These are phyloP conservation scores for Axilococcus clingmanii DNA, from an alignment of 139 green algal species.

Conservation along the genomic window DNA sequence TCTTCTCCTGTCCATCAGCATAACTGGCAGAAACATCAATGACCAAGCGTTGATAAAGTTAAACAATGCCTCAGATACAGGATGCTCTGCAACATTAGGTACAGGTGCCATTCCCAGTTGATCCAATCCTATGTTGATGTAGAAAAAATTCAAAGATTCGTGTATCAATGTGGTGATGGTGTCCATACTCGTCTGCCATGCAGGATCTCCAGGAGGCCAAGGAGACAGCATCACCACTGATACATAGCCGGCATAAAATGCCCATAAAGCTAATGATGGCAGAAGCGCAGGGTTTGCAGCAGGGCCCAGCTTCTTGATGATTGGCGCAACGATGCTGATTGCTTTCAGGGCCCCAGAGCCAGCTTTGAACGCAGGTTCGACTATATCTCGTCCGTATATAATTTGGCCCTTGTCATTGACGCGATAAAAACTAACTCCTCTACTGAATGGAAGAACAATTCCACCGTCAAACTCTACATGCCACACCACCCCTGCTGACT, in stretches of 20 bases:
- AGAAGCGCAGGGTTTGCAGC: slow-evolving; percentile 43
- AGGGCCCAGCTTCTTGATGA: slow-evolving; percentile 50
- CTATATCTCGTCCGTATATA: slow-evolving; percentile 49
- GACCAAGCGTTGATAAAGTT: slow-evolving; percentile 69
- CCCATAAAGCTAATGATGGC: slow-evolving; percentile 33
- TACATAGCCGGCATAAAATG: slow-evolving; percentile 55
- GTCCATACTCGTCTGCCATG: slow-evolving; percentile 25
- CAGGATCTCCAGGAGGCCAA: slow-evolving; percentile 41
- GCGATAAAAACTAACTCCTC: slow-evolving; percentile 62
- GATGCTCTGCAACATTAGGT: slow-evolving; percentile 25
- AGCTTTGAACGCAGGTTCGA: slow-evolving; percentile 65
- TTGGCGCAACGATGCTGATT: slow-evolving; percentile 18
- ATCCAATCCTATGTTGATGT: slow-evolving; percentile 58
- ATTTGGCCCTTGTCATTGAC: slow-evolving; percentile 54
- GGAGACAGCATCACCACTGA: slow-evolving; percentile 42
- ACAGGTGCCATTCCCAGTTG: slow-evolving; percentile 34
- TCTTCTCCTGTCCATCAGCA: slow-evolving; percentile 44
- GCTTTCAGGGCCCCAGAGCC: slow-evolving; percentile 44
- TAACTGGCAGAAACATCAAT: slow-evolving; percentile 61
- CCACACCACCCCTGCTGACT: slow-evolving; percentile 56
- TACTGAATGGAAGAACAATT: slow-evolving; percentile 64
- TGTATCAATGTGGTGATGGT: slow-evolving; percentile 39
- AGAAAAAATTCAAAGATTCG: slow-evolving; percentile 80
- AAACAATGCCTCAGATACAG: slow-evolving; percentile 60
- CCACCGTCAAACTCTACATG: slow-evolving; percentile 57